These are phyloP conservation scores for Arachis hypogaea DNA, from an alignment of 306 rosid species.

Conservation along the genomic window DNA sequence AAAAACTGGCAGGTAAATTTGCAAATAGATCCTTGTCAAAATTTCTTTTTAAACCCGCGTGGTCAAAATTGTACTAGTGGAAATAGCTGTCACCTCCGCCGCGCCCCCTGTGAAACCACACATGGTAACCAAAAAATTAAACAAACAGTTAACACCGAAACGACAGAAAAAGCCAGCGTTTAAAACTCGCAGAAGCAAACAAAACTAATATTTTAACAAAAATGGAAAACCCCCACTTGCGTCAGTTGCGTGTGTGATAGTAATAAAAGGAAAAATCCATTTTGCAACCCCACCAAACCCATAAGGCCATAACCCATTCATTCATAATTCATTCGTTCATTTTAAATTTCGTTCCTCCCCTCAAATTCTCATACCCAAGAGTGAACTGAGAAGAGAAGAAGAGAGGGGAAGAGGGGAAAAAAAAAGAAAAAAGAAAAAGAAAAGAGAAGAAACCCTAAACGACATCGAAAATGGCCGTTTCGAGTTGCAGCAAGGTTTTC, in stretches of 20 bases:
- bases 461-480: constrained; percentile 52
- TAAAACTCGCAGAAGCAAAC: neutral
- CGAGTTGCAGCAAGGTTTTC: constrained; percentile 48
- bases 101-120: neutral
- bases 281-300: too few species aligned
- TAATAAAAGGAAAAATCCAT: neutral
- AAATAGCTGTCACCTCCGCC: neutral
- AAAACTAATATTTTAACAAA: neutral
- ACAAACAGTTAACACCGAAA: neutral
- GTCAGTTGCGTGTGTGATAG: too few species aligned
- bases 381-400: neutral
- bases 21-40: too few species aligned
- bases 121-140: neutral
- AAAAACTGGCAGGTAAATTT: too few species aligned
- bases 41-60: neutral
- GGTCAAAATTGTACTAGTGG: neutral
- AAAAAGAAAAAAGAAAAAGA: neutral
- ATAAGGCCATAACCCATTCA: too few species aligned
- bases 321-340: neutral
- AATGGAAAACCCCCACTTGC: neutral
- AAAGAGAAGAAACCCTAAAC: neutral
- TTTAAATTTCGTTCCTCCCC: neutral
- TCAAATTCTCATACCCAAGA: neutral
- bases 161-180: neutral
- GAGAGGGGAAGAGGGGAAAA: neutral